Evolutionary conservation across 2,329 filamentous ascomycete genomes (phyloP).

Genomic region (Microdochium paspali): DNA sequence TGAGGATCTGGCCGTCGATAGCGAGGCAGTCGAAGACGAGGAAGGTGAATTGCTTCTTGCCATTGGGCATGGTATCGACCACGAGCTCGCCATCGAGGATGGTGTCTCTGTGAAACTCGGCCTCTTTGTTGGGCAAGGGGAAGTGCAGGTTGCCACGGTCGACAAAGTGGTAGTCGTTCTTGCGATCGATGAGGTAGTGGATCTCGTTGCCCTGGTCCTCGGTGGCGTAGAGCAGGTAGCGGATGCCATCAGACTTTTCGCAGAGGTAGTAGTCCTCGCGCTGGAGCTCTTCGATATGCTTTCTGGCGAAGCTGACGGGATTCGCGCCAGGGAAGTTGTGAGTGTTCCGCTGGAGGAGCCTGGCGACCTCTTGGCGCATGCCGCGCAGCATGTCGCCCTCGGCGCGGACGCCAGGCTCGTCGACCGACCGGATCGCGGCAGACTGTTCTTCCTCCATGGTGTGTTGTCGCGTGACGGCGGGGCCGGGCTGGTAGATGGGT

Average conservation of each 20-base stretch:
- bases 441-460: constrained; percentile 1
- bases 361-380: constrained; percentile 65
- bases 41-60: constrained; percentile 64
- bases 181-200: constrained; percentile 92
- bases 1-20: constrained; percentile 66
- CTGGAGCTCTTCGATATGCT: constrained; percentile 75
- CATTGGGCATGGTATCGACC: constrained; percentile 64
- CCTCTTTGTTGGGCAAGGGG: constrained; percentile 56
- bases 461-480: not conserved
- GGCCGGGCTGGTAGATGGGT: not conserved
- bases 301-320: constrained; percentile 80
- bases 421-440: constrained; percentile 37
- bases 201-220: constrained; percentile 52
- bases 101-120: constrained; percentile 67
- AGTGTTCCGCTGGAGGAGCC: constrained; percentile 61
- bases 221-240: constrained; percentile 89
- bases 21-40: constrained; percentile 91
- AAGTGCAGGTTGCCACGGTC: constrained; percentile 65
- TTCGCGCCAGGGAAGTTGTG: constrained; percentile 79
- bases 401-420: constrained; percentile 56
- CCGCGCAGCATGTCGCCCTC: constrained; percentile 46
- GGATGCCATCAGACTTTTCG: constrained; percentile 95
- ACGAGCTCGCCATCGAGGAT: constrained; percentile 92
- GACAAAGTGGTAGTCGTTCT: constrained; percentile 93
- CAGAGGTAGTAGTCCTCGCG: constrained; percentile 90